Percentiles rank a stretch among this genome's conserved stretches.
Evolutionary conservation across 2,329 filamentous ascomycete species (phyloP).

Genomic region (Fusarium pseudocircinatum): DNA sequence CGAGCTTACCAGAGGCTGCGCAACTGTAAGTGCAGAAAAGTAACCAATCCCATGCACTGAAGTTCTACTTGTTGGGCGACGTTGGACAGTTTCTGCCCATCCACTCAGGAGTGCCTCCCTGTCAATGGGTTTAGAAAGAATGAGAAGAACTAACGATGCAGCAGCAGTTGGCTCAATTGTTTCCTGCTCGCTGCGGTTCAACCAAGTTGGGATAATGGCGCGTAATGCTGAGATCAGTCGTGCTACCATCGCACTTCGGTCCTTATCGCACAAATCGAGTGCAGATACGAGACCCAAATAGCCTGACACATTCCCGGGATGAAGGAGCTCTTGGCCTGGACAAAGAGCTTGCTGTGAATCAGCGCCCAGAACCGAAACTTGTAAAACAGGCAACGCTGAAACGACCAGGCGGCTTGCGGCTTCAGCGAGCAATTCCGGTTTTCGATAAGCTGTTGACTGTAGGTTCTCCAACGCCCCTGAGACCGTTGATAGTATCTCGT

Average conservation of each 20-base stretch:
- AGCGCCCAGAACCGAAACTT: conserved; percentile 46
- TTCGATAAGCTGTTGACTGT: conserved; percentile 59
- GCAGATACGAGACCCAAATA: conserved; percentile 37
- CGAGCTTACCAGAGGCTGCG: conserved; percentile 54
- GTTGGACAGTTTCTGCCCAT: conserved; percentile 58
- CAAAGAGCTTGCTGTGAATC: conserved; percentile 8
- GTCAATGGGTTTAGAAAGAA: conserved; percentile 52
- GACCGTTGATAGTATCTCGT: conserved; percentile 44
- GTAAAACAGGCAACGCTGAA: conserved; percentile 59
- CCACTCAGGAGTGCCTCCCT: conserved; percentile 53
- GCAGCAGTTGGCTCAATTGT: conserved; percentile 60
- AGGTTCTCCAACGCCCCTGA: conserved; percentile 54
- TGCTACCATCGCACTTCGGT: conserved; percentile 5
- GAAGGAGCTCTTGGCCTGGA: conserved; percentile 41
- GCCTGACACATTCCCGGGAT: conserved; percentile 22
- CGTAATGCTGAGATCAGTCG: conserved; percentile 43
- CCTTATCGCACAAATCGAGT: conserved; percentile 25
- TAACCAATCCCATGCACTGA: conserved; percentile 58
- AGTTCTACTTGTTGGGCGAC: conserved; percentile 46
- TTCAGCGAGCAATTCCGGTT: conserved; percentile 72
- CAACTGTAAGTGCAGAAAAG: conserved; percentile 63
- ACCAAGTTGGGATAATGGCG: conserved; percentile 55
- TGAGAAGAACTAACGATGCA: conserved; percentile 61
- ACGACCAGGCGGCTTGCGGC: conserved; percentile 67
- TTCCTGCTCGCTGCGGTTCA: conserved; percentile 61